Percentiles rank a stretch among this genome's conserved stretches.
These are phyloP conservation scores for Suaeda aralocaspica DNA, from an alignment of 148 eudicot species.

Conservation along the genomic window DNA sequence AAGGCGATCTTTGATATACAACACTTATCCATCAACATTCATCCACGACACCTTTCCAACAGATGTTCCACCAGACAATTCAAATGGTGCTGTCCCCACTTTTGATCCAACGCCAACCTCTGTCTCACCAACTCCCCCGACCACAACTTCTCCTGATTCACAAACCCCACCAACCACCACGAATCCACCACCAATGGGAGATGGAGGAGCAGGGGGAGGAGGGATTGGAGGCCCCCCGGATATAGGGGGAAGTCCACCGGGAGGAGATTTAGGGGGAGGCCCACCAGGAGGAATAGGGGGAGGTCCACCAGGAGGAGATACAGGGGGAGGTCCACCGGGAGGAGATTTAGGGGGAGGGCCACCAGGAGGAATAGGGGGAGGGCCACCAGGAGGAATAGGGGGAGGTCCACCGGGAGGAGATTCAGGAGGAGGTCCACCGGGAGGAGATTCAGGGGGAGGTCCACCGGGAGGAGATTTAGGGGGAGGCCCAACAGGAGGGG, in stretches of 20 bases:
- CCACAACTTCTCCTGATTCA: constrained; percentile 22
- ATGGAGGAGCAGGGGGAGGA: constrained; percentile 3
- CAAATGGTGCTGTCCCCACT: constrained; percentile 24
- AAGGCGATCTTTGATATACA: constrained; percentile 26
- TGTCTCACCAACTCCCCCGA: constrained; percentile 21
- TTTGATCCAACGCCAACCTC: constrained; percentile 27
- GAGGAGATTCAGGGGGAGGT: neutral
- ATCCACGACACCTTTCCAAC: constrained; percentile 27
- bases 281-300: constrained; percentile 2
- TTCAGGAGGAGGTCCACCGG: neutral
- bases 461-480: neutral
- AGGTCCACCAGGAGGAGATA: neutral
- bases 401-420: neutral
- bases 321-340: constrained; percentile 11
- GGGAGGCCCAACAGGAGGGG: neutral
- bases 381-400: neutral
- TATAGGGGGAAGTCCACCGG: neutral
- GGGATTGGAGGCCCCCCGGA: neutral
- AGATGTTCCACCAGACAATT: constrained; percentile 37
- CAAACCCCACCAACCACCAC: constrained; percentile 24
- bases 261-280: neutral
- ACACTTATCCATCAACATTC: constrained; percentile 15
- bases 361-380: neutral
- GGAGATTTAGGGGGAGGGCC: constrained; percentile 5
- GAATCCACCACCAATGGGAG: constrained; percentile 32